Percentiles rank a stretch among this genome's conserved stretches.
Evolutionary conservation across 306 rosid species (phyloP).

Genomic region (Notholithocarpus densiflorus): DNA sequence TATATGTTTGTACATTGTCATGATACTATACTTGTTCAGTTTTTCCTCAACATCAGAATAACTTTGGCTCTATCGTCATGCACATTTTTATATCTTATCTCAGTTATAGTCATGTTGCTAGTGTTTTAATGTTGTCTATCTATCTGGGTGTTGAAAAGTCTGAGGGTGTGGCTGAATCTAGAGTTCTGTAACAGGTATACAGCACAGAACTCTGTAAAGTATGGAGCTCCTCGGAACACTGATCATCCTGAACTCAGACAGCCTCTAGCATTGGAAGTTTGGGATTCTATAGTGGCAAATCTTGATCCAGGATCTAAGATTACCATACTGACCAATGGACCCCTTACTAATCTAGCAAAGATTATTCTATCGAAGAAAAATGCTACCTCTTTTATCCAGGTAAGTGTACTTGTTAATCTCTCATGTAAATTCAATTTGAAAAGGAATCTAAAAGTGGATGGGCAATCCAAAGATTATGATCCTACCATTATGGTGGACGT

Average conservation of each 20-base stretch:
- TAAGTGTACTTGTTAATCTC: slow-evolving; percentile 20
- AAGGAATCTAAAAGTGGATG: background rate
- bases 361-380: slow-evolving; percentile 39
- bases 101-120: too few species aligned
- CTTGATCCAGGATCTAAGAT: slow-evolving; percentile 57
- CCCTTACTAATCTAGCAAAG: slow-evolving; percentile 85
- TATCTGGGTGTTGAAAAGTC: background rate
- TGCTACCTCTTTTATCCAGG: slow-evolving; percentile 59
- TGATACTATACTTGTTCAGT: too few species aligned
- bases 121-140: background rate
- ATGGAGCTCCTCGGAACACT: slow-evolving; percentile 62
- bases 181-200: slow-evolving; percentile 54
- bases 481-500: too few species aligned
- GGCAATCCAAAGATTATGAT: background rate
- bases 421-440: background rate
- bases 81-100: too few species aligned
- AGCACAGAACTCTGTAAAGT: slow-evolving; percentile 54
- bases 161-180: background rate
- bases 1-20: too few species aligned
- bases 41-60: too few species aligned
- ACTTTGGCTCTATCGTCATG: too few species aligned
- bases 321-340: slow-evolving; percentile 85
- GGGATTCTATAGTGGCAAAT: slow-evolving; percentile 57
- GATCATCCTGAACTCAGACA: slow-evolving; percentile 77
- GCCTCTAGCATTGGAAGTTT: slow-evolving; percentile 65